Base-by-base conservation (phyloP, 2,329 filamentous ascomycete genomes). In the Stachybotrys elegans region DNA sequence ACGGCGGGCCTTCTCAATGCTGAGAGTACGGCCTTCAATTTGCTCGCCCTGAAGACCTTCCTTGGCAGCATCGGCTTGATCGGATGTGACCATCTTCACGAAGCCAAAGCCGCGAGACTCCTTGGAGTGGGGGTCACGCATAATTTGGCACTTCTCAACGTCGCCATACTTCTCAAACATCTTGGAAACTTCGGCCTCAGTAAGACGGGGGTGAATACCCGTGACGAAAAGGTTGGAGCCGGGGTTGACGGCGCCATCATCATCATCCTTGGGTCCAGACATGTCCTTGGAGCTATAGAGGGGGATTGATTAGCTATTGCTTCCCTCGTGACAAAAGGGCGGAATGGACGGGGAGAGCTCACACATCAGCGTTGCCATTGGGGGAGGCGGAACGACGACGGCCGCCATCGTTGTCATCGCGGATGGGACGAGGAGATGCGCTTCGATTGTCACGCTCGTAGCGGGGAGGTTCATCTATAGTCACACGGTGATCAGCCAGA, bases 191-290 rank as follows among this genome's bases (percentile, higher is more conserved):
- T 97, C 93, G 14, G 84, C 79, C 68, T 98, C 93, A 39, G 80
- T 84, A 54, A 98, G 80, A 59, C 88, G 87, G 46, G 93, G 93
- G 67, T 97, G 90, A 54, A 98, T 98, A 57, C 93, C 93, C 51
- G 93, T 98, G 54, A 98, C 93, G 67, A 98, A 98, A 48, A 98
- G 86, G 74, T 98, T 98, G 55, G 93, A 96, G 57, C 93, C 93
- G 51, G 90, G 87, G 72, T 98, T 98, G 62, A 86, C 65, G 51
- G 91, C 85, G 56, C 86, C 86, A 58, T 88, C 85, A 57, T 94
- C 89, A 49, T 81, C 88, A 32, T 73, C 71, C 51, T 65, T 67
- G 48, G 65, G 64, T 52, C 69, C 73, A 45, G 72, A 71, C 37
- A 75, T 71, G 43, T 77, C 78, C 59, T 81, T 80, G 45, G 70